Evolutionary conservation across 257 asterid species (phyloP).

Genomic region (Capsicum chinense): DNA sequence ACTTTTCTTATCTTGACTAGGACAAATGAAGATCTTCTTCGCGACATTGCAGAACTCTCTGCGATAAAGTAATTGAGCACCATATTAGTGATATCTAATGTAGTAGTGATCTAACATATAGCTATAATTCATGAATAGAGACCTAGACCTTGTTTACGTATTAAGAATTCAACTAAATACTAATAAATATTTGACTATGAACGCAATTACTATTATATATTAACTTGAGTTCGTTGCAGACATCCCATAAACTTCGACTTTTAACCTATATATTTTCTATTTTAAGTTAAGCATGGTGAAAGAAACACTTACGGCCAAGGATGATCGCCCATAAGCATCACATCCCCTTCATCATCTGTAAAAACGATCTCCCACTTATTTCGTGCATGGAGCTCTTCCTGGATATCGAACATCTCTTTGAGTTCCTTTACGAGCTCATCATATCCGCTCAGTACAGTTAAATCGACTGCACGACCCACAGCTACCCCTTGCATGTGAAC

Average conservation of each 20-base stretch:
- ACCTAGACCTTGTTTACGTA: too few relatives aligned
- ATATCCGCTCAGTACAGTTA: constrained; percentile 66
- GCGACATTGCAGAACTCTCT: constrained; percentile 86
- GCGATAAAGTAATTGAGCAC: constrained; percentile 36
- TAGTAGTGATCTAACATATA: neutral
- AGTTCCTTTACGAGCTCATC: constrained; percentile 71
- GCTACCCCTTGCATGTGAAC: constrained; percentile 99
- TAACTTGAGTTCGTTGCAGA: neutral
- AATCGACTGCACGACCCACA: constrained; percentile 89
- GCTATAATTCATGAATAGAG: neutral
- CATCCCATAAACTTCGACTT: neutral
- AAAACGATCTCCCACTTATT: constrained; percentile 82
- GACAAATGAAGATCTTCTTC: constrained; percentile 69
- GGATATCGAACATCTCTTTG: constrained; percentile 78
- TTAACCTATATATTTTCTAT: neutral
- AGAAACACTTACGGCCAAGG: constrained; percentile 82
- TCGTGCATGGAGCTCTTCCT: constrained; percentile 67
- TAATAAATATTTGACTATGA: too few relatives aligned
- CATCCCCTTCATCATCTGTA: constrained; percentile 87
- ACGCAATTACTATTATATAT: neutral
- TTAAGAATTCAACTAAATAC: too few relatives aligned
- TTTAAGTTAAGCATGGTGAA: constrained; percentile 3
- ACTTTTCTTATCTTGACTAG: constrained; percentile 75
- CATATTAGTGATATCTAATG: constrained; percentile 14
- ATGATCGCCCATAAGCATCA: constrained; percentile 93